Evolutionary conservation across 2,329 filamentous ascomycete species (phyloP), one percentile per base, ranked within the genome.

Genomic region (Aspergillus eucalypticola): DNA sequence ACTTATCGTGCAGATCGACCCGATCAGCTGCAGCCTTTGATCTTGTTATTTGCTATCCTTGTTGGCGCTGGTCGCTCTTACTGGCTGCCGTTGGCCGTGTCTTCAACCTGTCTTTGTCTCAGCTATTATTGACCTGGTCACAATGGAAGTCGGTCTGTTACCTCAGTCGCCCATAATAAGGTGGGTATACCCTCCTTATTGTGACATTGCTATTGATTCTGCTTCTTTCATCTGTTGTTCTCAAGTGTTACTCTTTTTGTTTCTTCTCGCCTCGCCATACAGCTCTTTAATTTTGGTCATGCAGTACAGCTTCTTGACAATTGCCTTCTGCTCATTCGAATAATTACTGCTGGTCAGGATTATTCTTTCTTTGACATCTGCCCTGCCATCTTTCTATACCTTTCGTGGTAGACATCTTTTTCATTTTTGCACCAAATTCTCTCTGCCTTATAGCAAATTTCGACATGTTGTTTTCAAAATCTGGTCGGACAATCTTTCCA

Each of bases 401-500:
- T 49, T 41, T 39, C 10, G 51, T 15, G 17, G 41, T 56, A 60
- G 35, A 44, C 23, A 17, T 27, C 23, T 29, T 46, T 49, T 23
- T 32, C 44, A 46, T 54, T 44, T 19, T 19, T 32, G 41, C 3
- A 25, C 21, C 17, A 6, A 44, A 21, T 21, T 21, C 19, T 21
- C 19, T 21, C 19, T 21, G 19, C 19, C 19, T 21, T 2, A 21
- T 21, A 21, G 19, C 19, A 21, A 21, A 21, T 21, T 21, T 21
- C 62, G 66, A 32, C 21, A 76, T 76, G 74, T 35, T 72, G n/a
- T 74, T 76, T 56, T 68, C 68, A 56, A 67, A 67, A 61, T 71
- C 74, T 1, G 67, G 65, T 8, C 66, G 69, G 49, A 70, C 73
- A 3, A 72, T 74, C 41, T 76, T 76, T 35, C 75, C 75, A 6